A percentile compares a stretch with the other conserved stretches of the same genome.
phyloP scores from a whole-genome alignment of 1,284 basidiomycete genomes.

The Boletellus deceptivus region DNA sequence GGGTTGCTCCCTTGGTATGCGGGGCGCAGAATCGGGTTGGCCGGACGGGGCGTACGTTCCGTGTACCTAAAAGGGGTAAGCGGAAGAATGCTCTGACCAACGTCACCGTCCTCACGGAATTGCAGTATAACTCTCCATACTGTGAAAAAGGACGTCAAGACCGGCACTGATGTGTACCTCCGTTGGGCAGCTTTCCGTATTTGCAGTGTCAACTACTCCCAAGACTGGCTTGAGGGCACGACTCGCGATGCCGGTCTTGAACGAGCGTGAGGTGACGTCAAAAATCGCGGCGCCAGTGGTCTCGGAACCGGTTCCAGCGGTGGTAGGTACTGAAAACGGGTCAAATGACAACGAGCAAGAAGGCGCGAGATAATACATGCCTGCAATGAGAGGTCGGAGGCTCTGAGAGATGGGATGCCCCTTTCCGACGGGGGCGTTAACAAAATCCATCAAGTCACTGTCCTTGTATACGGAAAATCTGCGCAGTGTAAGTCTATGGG shows the following conservation, averaged over 20 bases:
- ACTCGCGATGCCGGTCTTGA: conserved; percentile 96
- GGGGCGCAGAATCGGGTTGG: conserved; percentile 87
- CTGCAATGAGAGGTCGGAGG: conserved; percentile 84
- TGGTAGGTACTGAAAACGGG: conserved; percentile 72
- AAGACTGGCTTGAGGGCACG: conserved; percentile 88
- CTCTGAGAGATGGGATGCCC: conserved; percentile 79
- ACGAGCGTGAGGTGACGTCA: conserved; percentile 85
- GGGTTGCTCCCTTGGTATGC: conserved; percentile 98
- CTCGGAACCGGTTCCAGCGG: conserved; percentile 96
- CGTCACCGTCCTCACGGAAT: conserved; percentile 60
- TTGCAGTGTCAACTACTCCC: conserved; percentile 78
- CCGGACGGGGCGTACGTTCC: conserved; percentile 84
- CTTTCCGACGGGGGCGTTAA: conserved; percentile 95
- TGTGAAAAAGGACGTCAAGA: conserved; percentile 93
- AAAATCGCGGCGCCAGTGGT: conserved; percentile 98
- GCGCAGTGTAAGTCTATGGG: not conserved
- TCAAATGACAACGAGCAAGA: conserved; percentile 1
- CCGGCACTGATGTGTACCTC: conserved; percentile 90
- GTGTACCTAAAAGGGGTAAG: conserved; percentile 58
- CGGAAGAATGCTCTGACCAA: not conserved
- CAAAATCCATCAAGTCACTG: conserved; percentile 90
- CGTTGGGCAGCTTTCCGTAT: conserved; percentile 82
- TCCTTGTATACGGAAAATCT: conserved; percentile 89
- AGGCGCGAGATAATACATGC: conserved; percentile 32
- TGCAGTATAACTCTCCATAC: conserved; percentile 89